Base-by-base conservation (phyloP, 2,329 filamentous ascomycete species). In the Cadophora sp. region DNA sequence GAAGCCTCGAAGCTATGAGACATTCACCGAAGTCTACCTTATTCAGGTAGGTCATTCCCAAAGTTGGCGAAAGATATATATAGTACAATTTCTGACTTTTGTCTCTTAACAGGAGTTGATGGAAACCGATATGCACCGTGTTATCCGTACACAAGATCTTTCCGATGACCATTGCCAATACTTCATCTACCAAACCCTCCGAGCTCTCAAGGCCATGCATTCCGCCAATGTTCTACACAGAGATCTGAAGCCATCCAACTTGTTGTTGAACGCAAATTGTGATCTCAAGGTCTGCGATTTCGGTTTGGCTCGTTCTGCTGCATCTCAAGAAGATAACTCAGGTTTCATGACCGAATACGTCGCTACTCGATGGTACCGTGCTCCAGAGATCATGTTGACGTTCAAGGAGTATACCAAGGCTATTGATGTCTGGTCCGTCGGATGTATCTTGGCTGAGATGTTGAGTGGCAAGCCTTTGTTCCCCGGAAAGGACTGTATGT, bases 341-440 rank as follows among this genome's bases (percentile, higher is more conserved):
- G 96, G 96, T 24, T 99, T 99, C 87, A 99, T 99, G 96, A 99
- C 96, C 18, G 96, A 99, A 96, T 99, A 99, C 79, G 96, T 99
- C 66, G 96, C 96, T 61, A 99, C 96, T 56, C 91, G 96, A 76
- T 99, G 96, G 96, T 99, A 99, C 82, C 94, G 96, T 81, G 96
- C 96, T 6, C 96, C 96, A 3, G 96, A 99, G 80, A 99, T 99
- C 80, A 99, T 99, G 96, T 91, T 99, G 83, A 99, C 96, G 14
- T 99, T 98, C 85, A 98, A 99, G 84, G 96, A 99, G 82, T 99
- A 99, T 83, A 99, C 96, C 75, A 99, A 98, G 82, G 96, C 96
- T 51, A 99, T 99, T 77, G 96, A 99, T 78, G 94, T 99, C 13
- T 99, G 96, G 96, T 97, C 94, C 76, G 96, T 99, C 61, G 96